phyloP scores from a whole-genome alignment of 805 yeast genomes.

The Barnettozyma californica region DNA sequence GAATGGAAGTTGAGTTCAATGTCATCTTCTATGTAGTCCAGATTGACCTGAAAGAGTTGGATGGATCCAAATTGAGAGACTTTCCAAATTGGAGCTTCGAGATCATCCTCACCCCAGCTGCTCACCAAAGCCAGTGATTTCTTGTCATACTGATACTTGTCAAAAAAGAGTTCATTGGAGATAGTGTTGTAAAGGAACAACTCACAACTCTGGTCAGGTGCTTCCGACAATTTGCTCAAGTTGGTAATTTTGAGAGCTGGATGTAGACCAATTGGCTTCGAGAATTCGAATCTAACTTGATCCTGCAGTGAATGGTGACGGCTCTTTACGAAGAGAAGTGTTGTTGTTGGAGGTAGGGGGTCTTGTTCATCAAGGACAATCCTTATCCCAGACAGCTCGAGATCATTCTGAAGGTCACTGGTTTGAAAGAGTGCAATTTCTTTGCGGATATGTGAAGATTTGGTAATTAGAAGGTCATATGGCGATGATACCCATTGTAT shows the following conservation, averaged over 20 bases:
- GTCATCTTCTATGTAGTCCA: conserved; percentile 12
- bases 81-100: conserved; percentile 51
- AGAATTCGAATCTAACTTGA: conserved; percentile 11
- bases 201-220: conserved; percentile 30
- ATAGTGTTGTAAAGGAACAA: conserved; percentile 38
- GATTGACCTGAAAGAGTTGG: conserved; percentile 32
- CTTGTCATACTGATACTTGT: conserved; percentile 44
- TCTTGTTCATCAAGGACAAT: conserved; percentile 14
- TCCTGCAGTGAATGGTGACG: conserved; percentile 15
- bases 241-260: conserved; percentile 26
- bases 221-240: conserved; percentile 6
- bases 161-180: conserved; percentile 46
- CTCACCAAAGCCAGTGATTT: conserved; percentile 29
- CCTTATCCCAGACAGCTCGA: conserved; percentile 22
- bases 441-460: conserved; percentile 12
- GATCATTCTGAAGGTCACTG: conserved; percentile 12
- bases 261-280: conserved; percentile 33
- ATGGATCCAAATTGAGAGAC: conserved; percentile 42
- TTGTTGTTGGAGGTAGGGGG: conserved; percentile 19
- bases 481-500: conserved; percentile 21
- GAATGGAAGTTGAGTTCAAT: conserved; percentile 44
- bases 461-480: conserved; percentile 12
- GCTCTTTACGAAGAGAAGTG: conserved; percentile 20
- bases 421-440: conserved; percentile 23
- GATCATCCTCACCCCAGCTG: conserved; percentile 50